Evolutionary conservation across 2,329 filamentous ascomycete genomes (phyloP).

Genomic region (Aureobasidium leucospermi): DNA sequence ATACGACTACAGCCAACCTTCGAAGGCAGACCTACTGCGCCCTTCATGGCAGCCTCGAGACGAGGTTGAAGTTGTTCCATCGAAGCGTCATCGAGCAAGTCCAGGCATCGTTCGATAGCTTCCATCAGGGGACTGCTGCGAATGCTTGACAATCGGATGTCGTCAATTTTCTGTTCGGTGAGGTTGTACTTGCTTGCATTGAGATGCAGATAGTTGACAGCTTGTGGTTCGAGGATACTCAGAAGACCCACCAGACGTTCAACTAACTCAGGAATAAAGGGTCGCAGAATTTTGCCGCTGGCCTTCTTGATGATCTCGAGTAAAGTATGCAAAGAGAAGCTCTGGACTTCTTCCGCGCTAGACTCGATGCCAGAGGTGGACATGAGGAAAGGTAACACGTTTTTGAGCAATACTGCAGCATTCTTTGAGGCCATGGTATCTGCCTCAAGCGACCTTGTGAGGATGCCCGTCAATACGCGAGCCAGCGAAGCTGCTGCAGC

Average conservation of each 20-base stretch:
- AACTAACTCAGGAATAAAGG: constrained; percentile 75
- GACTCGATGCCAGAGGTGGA: constrained; percentile 86
- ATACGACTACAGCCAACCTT: constrained; percentile 88
- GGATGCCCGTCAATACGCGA: constrained; percentile 72
- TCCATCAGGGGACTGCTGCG: constrained; percentile 85
- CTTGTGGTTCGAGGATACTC: constrained; percentile 81
- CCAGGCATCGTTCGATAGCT: constrained; percentile 81
- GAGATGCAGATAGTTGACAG: constrained; percentile 86
- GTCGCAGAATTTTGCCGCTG: constrained; percentile 63
- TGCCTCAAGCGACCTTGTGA: constrained; percentile 79
- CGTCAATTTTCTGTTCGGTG: constrained; percentile 84
- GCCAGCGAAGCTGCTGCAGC: constrained; percentile 74
- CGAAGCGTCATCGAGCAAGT: constrained; percentile 69
- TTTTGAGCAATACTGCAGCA: constrained; percentile 70
- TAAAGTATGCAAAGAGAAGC: constrained; percentile 71
- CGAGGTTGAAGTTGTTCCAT: constrained; percentile 66
- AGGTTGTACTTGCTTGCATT: constrained; percentile 78
- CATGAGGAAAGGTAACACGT: constrained; percentile 83
- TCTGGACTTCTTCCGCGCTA: constrained; percentile 76
- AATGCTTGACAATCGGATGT: constrained; percentile 71
- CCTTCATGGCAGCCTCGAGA: constrained; percentile 74
- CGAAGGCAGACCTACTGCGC: constrained; percentile 81
- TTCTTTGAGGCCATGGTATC: constrained; percentile 59
- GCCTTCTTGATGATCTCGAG: constrained; percentile 86
- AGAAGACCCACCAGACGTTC: constrained; percentile 73